Base-by-base conservation (phyloP, 805 yeast genomes). In the Nakazawaea molendinolei region DNA sequence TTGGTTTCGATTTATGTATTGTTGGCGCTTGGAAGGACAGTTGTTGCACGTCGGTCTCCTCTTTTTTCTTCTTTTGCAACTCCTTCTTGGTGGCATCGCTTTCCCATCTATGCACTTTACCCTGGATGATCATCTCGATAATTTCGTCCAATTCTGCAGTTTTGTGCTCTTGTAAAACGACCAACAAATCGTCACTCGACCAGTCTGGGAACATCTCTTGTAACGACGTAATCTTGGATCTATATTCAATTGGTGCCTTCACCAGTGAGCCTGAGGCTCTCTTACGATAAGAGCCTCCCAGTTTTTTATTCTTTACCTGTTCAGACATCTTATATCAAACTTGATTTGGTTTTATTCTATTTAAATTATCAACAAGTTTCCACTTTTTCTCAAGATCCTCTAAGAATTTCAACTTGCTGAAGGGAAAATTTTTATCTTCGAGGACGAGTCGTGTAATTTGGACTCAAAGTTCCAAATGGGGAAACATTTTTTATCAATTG, bases 121-220 rank as follows among this genome's bases (percentile, higher is more conserved):
- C 95, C 43, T 86, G 84, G 39, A 94, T 79, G 60, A 92, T 89
- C 58, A 86, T 79, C 53, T 82, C 89, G 45, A 86, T 80, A 45
- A 92, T 85, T 29, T 74, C 70, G 53, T 82, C 94, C 47, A 87
- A 67, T 54, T 83, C 87, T 44, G 77, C 69, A 28, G 47, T 68
- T 48, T 56, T 51, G 44, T 80, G 74, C 60, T 92, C 97, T 40
- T 69, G 67, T 48, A 89, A 76, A 41, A 86, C 76, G 36, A 80
- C 74, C 31, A 68, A 62, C 54, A 92, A 75, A 55, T 92, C 98
- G 20, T 84, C 95, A 37, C 71, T 67, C 32, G 84, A 73, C 98
- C 98, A 92, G 55, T 85, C 95, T 29, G 97, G 95, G 65, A 92
- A 89, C 67, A 92, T 69, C 61, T 90, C 97, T 34, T 69, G 59